Evolutionary conservation across 768 basidiomycete genomes (phyloP), one percentile per base, ranked within the genome.

Genomic region (Leucogyrophana mollusca): DNA sequence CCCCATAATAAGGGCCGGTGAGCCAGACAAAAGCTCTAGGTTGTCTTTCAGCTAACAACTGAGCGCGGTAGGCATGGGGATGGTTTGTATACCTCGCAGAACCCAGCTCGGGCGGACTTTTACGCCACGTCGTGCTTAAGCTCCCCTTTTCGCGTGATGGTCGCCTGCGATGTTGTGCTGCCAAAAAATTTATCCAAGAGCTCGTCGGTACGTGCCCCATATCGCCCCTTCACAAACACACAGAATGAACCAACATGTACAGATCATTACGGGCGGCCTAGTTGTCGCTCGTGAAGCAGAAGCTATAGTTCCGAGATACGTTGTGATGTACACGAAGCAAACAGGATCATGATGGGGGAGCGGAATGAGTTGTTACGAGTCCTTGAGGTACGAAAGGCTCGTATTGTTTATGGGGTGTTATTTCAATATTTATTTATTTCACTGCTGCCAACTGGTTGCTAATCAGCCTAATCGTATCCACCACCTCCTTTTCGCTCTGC

Each of bases 111-210:
- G 14, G 83, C 83, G 16, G 81, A 86, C 60, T 62, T 55, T 7
- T 74, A 73, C 58, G 77, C 83, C n/a, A 85, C 82, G 4, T 85
- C 83, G 33, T 84, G 82, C 58, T 74, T 78, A 35, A 73, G 74
- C 35, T 83, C 83, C 4, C 84, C 83, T 5, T 85, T 80, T 66
- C 76, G 84, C 8, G 79, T 83, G 21, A 77, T 78, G 71, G 71
- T 85, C 52, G 80, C 77, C 13, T 83, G 82, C 51, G 78, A 82
- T 58, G 73, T 72, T 4, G 58, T 70, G 24, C 69, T 82, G 20
- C 49, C 73, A 67, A 51, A 62, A 37, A 40, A 54, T 33, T 43
- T 41, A 8, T 49, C 52, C 40, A 56, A 56, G 47, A 61, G 54
- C 49, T 49, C 53, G 32, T 60, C 62, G 51, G 59, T 59, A 46